phyloP scores from a whole-genome alignment of 2,329 filamentous ascomycete genomes.

The Claviceps sp. region DNA sequence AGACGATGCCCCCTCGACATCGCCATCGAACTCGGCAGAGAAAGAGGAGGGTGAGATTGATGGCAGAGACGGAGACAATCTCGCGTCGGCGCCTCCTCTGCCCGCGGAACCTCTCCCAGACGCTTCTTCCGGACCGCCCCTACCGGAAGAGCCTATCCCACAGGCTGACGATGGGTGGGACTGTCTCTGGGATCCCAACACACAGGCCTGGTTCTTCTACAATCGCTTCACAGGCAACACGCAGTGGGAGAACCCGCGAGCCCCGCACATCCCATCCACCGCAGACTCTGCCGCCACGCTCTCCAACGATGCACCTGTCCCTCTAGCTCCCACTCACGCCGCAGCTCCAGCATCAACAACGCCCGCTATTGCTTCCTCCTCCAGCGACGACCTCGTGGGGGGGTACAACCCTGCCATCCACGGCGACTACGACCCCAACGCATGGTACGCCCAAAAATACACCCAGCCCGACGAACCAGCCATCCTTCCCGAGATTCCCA shows the following conservation, averaged over 20 bases:
- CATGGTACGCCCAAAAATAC: slow-evolving; percentile 69
- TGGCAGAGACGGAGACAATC: background rate
- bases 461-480: slow-evolving; percentile 21
- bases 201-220: slow-evolving; percentile 67
- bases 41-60: slow-evolving; percentile 4
- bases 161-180: slow-evolving; percentile 65
- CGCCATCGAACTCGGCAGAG: background rate
- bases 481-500: slow-evolving; percentile 13
- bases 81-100: slow-evolving; percentile 15
- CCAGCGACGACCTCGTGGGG: slow-evolving; percentile 35
- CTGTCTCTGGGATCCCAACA: slow-evolving; percentile 57
- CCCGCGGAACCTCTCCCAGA: slow-evolving; percentile 18
- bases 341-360: slow-evolving; percentile 12
- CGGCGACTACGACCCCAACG: slow-evolving; percentile 88
- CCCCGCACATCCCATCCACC: slow-evolving; percentile 26
- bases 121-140: slow-evolving; percentile 19
- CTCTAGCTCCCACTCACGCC: slow-evolving; percentile 15
- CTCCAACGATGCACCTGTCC: slow-evolving; percentile 11
- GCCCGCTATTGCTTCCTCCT: slow-evolving; percentile 16
- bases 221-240: slow-evolving; percentile 63
- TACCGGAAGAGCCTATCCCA: slow-evolving; percentile 30
- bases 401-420: slow-evolving; percentile 96
- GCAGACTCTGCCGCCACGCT: slow-evolving; percentile 7
- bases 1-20: background rate
- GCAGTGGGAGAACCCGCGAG: slow-evolving; percentile 79